phyloP scores from a whole-genome alignment of 805 yeast species.

The Kuraishia hungarica region DNA sequence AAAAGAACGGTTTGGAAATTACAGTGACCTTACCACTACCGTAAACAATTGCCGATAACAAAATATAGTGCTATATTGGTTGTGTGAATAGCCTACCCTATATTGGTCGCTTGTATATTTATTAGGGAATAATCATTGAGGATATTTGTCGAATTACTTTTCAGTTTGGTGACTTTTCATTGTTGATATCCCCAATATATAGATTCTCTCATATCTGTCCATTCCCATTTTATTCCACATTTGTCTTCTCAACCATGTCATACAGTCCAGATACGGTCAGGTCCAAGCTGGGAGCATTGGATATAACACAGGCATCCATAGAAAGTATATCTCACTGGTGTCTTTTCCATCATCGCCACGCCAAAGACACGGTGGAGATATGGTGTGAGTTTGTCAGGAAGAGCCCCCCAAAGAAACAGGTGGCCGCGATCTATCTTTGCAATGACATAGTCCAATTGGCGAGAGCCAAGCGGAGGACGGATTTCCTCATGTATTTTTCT shows the following conservation, averaged over 20 bases:
- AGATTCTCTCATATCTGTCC: no score
- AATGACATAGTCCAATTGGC: conserved; percentile 82
- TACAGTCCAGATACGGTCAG: conserved; percentile 40
- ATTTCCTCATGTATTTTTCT: conserved; percentile 51
- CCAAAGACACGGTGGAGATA: conserved; percentile 38
- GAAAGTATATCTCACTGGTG: conserved; percentile 68
- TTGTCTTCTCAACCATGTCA: conserved; percentile 27
- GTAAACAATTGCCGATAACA: neutral
- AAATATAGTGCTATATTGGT: neutral
- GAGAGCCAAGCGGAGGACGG: conserved; percentile 49
- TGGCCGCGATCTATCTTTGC: conserved; percentile 59
- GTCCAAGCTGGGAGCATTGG: conserved; percentile 36
- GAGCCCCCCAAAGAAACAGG: conserved; percentile 28
- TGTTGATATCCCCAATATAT: no score
- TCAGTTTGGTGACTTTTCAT: no score
- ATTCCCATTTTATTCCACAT: neutral
- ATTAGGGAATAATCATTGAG: no score
- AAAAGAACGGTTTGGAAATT: neutral
- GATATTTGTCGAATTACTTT: no score
- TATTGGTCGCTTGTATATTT: no score
- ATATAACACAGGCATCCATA: conserved; percentile 64
- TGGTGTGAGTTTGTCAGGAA: conserved; percentile 36
- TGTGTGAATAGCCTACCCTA: no score
- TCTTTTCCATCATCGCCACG: conserved; percentile 56
- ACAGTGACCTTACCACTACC: no score